These are phyloP conservation scores for Amyloporia xantha DNA, from an alignment of 768 basidiomycete species.

Conservation along the genomic window DNA sequence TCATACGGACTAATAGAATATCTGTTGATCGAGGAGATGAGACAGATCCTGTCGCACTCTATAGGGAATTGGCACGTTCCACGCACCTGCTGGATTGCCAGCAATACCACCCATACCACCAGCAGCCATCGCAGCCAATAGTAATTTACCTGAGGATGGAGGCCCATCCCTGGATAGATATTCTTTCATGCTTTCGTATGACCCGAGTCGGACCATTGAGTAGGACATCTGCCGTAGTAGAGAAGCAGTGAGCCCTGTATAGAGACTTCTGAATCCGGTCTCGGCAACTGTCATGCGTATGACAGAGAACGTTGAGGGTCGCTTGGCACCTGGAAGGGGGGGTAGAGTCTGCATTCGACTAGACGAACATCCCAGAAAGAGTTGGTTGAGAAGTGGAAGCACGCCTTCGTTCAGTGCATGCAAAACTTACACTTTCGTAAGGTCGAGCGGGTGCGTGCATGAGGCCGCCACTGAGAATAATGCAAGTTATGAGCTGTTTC, in stretches of 20 bases:
- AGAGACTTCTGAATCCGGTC: constrained; percentile 68
- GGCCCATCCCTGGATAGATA: constrained; percentile 43
- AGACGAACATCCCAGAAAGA: neutral
- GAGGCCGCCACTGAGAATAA: constrained; percentile 62
- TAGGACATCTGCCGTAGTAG: constrained; percentile 89
- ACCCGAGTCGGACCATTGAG: constrained; percentile 77
- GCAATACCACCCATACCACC: constrained; percentile 79
- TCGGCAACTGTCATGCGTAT: constrained; percentile 58
- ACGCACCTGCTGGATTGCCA: constrained; percentile 74
- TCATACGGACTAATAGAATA: constrained; percentile 79
- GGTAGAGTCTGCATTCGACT: constrained; percentile 80
- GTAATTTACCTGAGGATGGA: constrained; percentile 47
- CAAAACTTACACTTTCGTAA: constrained; percentile 71
- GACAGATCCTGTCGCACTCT: neutral
- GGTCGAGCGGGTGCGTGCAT: constrained; percentile 77
- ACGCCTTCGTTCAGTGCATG: neutral
- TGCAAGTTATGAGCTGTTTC: neutral
- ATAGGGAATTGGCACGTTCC: neutral
- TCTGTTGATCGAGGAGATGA: constrained; percentile 30
- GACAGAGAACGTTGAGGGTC: constrained; percentile 59
- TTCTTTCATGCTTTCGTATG: constrained; percentile 72
- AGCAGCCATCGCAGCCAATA: constrained; percentile 61
- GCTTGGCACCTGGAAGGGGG: constrained; percentile 36
- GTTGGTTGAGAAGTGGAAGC: neutral
- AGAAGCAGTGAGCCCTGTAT: constrained; percentile 78